Base-by-base conservation (phyloP, 2,329 filamentous ascomycete species). In the Aspergillus fructus region DNA sequence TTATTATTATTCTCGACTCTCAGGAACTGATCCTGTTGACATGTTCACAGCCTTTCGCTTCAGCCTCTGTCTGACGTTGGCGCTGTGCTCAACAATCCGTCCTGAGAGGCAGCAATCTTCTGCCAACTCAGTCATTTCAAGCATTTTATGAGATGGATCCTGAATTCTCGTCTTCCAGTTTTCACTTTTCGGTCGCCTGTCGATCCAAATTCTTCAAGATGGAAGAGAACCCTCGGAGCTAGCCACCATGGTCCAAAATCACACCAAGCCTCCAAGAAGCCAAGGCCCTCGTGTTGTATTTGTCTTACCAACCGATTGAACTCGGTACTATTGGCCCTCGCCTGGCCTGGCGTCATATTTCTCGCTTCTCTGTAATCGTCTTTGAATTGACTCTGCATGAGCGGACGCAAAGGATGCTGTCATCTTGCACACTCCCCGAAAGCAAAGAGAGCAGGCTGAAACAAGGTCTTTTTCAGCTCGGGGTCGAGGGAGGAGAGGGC, bases 321-420 rank as follows among this genome's bases (percentile, higher is more conserved):
- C 40, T 46, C 27, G 17, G 34, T 46, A 54, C 50, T 58, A 50
- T 50, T 54, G 50, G 55, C 19, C 12, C 46, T 53, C 47, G 55
- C 11, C 55, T 49, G 47, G 55, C 11, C 49, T 49, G 55, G 49
- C 43, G 37, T 57, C 42, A 53, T 57, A 53, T 46, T 24, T 34
- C 40, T 34, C 41, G 50, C 37, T 23, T 30, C n/a, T 41, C 40
- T 50, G 6, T 45, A 19, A 19, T 40, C 15, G 43, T 56, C 27
- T 33, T 19, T 40, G 39, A 34, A 42, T 42, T 41, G 48, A 40
- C 40, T 41, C 24, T 54, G 45, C 45, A 49, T 40, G 34, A 43
- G 53, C n/a, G 19, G 8, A 49, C 46, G 37, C 39, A 49, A 42
- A 13, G 19, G n/a, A 30, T 39, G 40, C 11, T 21, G 7, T 50